Base-by-base conservation (phyloP, 148 eudicot species). In the Gaultheria prostrata region DNA sequence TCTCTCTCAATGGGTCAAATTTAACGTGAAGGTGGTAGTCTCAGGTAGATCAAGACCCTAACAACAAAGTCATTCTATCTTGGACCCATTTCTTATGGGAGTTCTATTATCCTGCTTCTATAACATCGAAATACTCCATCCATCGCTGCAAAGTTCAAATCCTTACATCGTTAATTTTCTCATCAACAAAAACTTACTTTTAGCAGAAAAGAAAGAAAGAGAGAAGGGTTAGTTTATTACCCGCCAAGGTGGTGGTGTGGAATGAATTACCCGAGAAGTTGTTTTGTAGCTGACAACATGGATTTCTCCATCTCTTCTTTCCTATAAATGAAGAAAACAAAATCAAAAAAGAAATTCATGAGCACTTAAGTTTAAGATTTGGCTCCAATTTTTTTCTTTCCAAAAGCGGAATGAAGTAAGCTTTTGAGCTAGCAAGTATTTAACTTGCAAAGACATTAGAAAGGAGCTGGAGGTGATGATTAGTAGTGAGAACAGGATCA, bases 281-380 rank as follows among this genome's bases (percentile, higher is more conserved):
- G 67, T 86, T 86, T 89, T 90, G 88, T 90, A 90, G 86, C 92
- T 90, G 56, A 88, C 15, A 88, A 12, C 87, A 90, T 79, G 74
- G 92, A 83, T 80, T 80, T 24, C 67, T 82, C 83, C 50, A 89
- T 91, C 77, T 88, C 91, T 83, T 84, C 89, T 77, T 86, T 59
- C 53, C 92, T 90, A 76, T 49, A 49, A 9, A 18, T 43, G 39
- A 5, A 24, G 18, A 78, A 75, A 71, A 56, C 63, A 21, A 70
- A 79, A 30, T 5, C 28, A 50, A 74, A 4, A 65, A 13, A 12
- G 13, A 24, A 8, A 32, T 20, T 50, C 70, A 39, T 39, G 43
- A 39, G 67, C 0, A 2, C n/a, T 50, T 45, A 26, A 67, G 50
- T 39, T 74, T 20, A 28, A 30, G 39, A 30, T 28, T 51, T 28